Conservation (phyloP, 345 rosid species). For the Sisymbrium irio region DNA sequence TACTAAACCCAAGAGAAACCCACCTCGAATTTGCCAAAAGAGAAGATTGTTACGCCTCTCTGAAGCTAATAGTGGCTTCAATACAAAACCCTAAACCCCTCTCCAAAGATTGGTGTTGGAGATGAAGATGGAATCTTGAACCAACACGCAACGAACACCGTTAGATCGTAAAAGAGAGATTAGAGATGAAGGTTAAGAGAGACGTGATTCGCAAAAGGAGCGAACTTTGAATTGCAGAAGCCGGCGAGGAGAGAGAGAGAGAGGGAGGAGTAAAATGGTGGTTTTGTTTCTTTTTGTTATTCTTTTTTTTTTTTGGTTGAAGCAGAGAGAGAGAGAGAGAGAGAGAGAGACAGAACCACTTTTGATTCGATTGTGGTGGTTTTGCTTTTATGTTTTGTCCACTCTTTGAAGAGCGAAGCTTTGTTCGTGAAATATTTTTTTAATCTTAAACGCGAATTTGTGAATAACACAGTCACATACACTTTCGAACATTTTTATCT, state of each 20-base stretch:
- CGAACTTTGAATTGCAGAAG: constrained; percentile 27
- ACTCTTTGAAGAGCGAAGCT: constrained; percentile 17
- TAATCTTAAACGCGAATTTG: constrained; percentile 17
- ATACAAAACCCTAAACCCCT: constrained; percentile 32
- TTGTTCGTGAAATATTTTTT: constrained; percentile 8
- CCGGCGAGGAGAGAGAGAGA: constrained; percentile 27
- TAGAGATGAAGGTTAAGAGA: neutral
- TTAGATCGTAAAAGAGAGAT: constrained; percentile 1
- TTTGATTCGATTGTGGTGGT: constrained; percentile 28
- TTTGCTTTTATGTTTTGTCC: constrained; percentile 36
- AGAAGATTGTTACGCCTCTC: neutral
- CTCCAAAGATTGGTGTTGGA: neutral
- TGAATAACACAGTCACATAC: constrained; percentile 36
- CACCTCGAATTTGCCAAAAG: constrained; percentile 23
- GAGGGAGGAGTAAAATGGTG: constrained; percentile 1
- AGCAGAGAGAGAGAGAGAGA: neutral
- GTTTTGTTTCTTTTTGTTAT: no score
- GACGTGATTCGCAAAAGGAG: no score
- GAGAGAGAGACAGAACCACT: neutral
- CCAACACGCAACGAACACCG: neutral
- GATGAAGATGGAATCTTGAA: constrained; percentile 15
- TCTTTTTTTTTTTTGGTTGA: neutral
- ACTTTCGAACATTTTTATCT: neutral
- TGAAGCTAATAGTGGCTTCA: neutral
- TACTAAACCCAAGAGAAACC: constrained; percentile 6